phyloP scores from a whole-genome alignment of 2,329 filamentous ascomycete species.

The Penicillium crustosum region DNA sequence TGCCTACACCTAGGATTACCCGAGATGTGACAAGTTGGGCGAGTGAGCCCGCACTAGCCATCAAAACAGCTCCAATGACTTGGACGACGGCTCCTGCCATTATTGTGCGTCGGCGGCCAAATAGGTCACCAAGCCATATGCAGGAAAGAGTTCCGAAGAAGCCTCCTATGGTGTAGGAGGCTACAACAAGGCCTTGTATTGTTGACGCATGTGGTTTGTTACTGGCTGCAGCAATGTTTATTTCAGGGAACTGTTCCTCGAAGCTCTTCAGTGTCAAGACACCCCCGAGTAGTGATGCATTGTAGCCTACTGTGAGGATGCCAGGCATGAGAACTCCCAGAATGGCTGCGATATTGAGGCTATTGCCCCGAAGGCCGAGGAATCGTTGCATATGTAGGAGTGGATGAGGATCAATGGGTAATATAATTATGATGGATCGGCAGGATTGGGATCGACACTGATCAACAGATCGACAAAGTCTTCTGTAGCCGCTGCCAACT shows the following conservation, averaged over 20 bases:
- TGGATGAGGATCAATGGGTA: constrained; percentile 6
- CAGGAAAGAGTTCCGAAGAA: constrained; percentile 23
- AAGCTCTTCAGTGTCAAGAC: constrained; percentile 20
- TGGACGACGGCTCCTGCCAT: constrained; percentile 20
- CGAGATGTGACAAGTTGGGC: constrained; percentile 17
- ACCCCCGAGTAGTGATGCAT: constrained; percentile 22
- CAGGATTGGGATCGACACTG: constrained; percentile 3
- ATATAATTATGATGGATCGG: constrained; percentile 2
- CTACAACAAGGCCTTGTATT: constrained; percentile 22
- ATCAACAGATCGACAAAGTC: not conserved
- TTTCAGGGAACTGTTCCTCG: constrained; percentile 21
- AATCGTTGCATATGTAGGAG: constrained; percentile 17
- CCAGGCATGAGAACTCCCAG: constrained; percentile 25
- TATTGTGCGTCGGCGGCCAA: constrained; percentile 24
- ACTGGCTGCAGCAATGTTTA: constrained; percentile 14
- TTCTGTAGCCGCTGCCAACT: not conserved
- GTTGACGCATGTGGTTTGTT: constrained; percentile 16
- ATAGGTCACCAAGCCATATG: constrained; percentile 22
- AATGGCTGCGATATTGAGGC: constrained; percentile 22
- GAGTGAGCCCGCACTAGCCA: constrained; percentile 14
- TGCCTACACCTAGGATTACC: constrained; percentile 17
- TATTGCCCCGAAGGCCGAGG: constrained; percentile 23
- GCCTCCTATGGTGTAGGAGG: constrained; percentile 19
- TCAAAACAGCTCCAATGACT: constrained; percentile 17
- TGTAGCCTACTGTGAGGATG: constrained; percentile 22